Percentiles rank a stretch among this genome's conserved stretches.
These are phyloP conservation scores for Yamadazyma kitorensis DNA, from an alignment of 805 yeast genomes.

Conservation along the genomic window DNA sequence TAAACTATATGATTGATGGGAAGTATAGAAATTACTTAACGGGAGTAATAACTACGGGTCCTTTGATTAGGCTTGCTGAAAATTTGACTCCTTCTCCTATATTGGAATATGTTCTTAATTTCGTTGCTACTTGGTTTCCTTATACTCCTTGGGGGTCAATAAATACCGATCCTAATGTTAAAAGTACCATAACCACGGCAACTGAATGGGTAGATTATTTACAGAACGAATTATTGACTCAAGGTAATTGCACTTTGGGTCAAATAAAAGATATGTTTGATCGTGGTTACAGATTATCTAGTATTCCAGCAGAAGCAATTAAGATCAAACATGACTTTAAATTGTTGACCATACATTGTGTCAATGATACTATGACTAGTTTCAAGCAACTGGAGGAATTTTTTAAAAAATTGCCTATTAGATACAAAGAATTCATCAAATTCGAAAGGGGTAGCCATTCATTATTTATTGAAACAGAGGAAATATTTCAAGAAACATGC, in stretches of 20 bases:
- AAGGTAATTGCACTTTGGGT: slow-evolving; percentile 40
- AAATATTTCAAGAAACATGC: slow-evolving; percentile 22
- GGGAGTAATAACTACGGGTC: slow-evolving; percentile 54
- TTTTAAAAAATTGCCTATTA: slow-evolving; percentile 27
- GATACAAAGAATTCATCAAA: slow-evolving; percentile 25
- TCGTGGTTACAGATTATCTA: slow-evolving; percentile 53
- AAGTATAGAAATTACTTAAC: slow-evolving; percentile 42
- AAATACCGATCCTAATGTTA: slow-evolving; percentile 11
- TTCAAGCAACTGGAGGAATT: slow-evolving; percentile 44
- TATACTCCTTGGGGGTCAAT: slow-evolving; percentile 21
- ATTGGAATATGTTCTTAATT: slow-evolving; percentile 18
- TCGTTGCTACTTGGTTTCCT: slow-evolving; percentile 38
- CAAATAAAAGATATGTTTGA: slow-evolving; percentile 59
- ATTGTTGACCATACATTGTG: slow-evolving; percentile 59
- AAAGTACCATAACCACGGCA: slow-evolving; percentile 43
- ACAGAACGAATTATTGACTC: slow-evolving; percentile 37
- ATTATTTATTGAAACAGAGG: slow-evolving; percentile 46
- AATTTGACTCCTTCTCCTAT: slow-evolving; percentile 46
- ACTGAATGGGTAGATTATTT: slow-evolving; percentile 45
- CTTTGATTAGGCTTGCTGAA: slow-evolving; percentile 57
- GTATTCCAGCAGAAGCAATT: slow-evolving; percentile 31
- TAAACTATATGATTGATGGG: slow-evolving; percentile 62
- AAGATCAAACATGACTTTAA: slow-evolving; percentile 5
- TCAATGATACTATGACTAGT: slow-evolving; percentile 57
- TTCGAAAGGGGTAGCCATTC: slow-evolving; percentile 40